A percentile compares a stretch with the other conserved stretches of the same genome.
Evolutionary conservation across 2,329 filamentous ascomycete species (phyloP).

Genomic region (Dothideomycetidae sp.): DNA sequence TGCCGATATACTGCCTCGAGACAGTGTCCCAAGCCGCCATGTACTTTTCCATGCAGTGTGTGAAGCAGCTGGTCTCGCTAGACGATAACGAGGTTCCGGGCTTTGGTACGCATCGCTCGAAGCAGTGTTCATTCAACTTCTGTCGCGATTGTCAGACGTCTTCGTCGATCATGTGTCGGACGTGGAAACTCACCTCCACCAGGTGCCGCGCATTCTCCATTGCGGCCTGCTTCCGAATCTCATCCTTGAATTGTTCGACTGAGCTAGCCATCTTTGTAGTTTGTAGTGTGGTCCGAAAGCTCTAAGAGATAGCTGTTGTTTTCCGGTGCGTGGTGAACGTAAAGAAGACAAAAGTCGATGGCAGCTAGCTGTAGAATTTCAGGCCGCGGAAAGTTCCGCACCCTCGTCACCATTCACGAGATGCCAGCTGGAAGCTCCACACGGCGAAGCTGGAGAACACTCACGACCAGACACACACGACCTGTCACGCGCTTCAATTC

Average conservation of each 20-base stretch:
- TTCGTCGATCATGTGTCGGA: background rate
- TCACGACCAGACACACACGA: no score
- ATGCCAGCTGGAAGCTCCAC: background rate
- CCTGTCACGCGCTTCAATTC: no score
- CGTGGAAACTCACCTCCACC: constrained; percentile 28
- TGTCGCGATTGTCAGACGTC: constrained; percentile 14
- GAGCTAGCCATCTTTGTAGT: constrained; percentile 1
- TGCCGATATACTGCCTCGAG: constrained; percentile 33
- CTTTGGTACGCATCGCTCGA: constrained; percentile 40
- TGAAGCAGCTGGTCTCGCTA: constrained; percentile 36
- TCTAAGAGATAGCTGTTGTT: no score
- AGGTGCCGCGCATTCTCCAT: constrained; percentile 37
- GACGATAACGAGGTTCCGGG: constrained; percentile 37
- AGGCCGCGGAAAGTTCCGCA: constrained; percentile 7
- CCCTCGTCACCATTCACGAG: background rate
- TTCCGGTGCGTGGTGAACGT: background rate
- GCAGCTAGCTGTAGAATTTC: constrained; percentile 1
- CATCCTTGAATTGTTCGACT: constrained; percentile 30
- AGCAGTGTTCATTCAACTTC: constrained; percentile 44
- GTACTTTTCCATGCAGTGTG: constrained; percentile 42
- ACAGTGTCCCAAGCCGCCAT: constrained; percentile 39
- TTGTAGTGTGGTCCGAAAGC: no score
- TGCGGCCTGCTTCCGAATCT: constrained; percentile 39
- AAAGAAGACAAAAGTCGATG: background rate
- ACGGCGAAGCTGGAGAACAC: no score